Base-by-base conservation (phyloP, 441 rosid genomes). In the Euphorbia celastroides region DNA sequence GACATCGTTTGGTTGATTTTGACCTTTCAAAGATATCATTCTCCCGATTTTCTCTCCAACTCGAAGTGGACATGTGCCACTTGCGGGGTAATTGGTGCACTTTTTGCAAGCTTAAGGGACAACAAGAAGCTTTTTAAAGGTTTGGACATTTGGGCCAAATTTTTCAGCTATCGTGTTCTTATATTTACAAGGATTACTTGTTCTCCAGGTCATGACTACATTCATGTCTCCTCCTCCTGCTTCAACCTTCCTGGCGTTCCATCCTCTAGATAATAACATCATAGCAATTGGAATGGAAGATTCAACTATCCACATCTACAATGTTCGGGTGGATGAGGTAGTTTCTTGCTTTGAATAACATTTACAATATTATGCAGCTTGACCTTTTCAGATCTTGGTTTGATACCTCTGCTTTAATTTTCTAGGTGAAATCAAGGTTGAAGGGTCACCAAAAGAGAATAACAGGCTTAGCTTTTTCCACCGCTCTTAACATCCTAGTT, bases 201-300 rank as follows among this genome's bases (percentile, higher is more conserved):
- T 60, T 71, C 63, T 79, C 69, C 81, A 90, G 97, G 93, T 89
- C 58, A 91, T 93, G 97, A 85, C 95, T 64, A 89, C 93, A 44
- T 91, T 91, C 83, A 88, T 88, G 95, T 65, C 88, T 31, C 87
- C 96, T 27, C 93, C 97, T 22, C 97, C 95, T 4, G 84, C 93
- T 55, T 84, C 99, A 60, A 85, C 99, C 66, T 93, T 83, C 76
- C 81, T 93, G 28, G 99, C 99, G 10, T 91, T 93, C 75, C 92
- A 90, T 75, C 97, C 97, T 55, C 90, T 76, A 69, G 97, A 93
- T 78, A 90, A 93, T 72, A 93, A 93, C 79, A 80, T 90, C 67
- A 83, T 89, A 63, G 99, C 99, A 66, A 85, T 90, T 32, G 99
- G 99, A 78, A 88, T 91, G 96, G 96, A 90, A 76, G 97, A 91